Evolutionary conservation across 768 basidiomycete genomes (phyloP).

Genomic region (Xerocomellus chrysenteron): DNA sequence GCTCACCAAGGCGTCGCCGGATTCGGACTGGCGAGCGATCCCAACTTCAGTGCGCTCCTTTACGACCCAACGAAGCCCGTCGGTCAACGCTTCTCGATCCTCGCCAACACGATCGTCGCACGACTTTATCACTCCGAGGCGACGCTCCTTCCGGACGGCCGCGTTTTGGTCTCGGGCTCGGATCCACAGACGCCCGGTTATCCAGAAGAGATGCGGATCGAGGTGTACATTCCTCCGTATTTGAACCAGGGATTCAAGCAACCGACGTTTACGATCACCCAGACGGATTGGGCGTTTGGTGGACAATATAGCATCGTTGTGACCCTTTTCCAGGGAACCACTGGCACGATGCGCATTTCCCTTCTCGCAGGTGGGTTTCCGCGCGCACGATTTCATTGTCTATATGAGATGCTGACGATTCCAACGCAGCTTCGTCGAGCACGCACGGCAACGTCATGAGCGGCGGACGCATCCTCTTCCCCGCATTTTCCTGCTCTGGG

Average conservation of each 20-base stretch:
- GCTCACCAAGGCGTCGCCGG: slow-evolving; percentile 69
- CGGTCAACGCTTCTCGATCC: slow-evolving; percentile 62
- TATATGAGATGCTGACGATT: neutral
- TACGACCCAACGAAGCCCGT: slow-evolving; percentile 66
- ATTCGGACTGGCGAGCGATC: slow-evolving; percentile 65
- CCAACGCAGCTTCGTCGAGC: slow-evolving; percentile 57
- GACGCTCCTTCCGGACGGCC: slow-evolving; percentile 70
- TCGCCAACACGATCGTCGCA: slow-evolving; percentile 66
- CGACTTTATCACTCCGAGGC: slow-evolving; percentile 81
- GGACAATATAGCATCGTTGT: slow-evolving; percentile 53
- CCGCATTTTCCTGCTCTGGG: slow-evolving; percentile 65
- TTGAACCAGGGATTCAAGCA: slow-evolving; percentile 60
- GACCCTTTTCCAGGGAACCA: slow-evolving; percentile 40
- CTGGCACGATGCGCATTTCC: slow-evolving; percentile 53
- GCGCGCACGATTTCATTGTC: neutral
- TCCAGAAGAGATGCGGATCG: slow-evolving; percentile 75
- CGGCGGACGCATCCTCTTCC: slow-evolving; percentile 68
- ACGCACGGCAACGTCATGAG: slow-evolving; percentile 77
- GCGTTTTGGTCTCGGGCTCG: slow-evolving; percentile 74
- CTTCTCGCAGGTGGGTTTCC: slow-evolving; percentile 56
- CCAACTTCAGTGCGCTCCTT: slow-evolving; percentile 62
- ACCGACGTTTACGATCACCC: slow-evolving; percentile 57
- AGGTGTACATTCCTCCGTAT: slow-evolving; percentile 88
- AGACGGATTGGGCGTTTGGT: slow-evolving; percentile 64
- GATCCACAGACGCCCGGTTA: slow-evolving; percentile 62